Evolutionary conservation across 805 yeast genomes (phyloP).

Genomic region (Komagataella populi): DNA sequence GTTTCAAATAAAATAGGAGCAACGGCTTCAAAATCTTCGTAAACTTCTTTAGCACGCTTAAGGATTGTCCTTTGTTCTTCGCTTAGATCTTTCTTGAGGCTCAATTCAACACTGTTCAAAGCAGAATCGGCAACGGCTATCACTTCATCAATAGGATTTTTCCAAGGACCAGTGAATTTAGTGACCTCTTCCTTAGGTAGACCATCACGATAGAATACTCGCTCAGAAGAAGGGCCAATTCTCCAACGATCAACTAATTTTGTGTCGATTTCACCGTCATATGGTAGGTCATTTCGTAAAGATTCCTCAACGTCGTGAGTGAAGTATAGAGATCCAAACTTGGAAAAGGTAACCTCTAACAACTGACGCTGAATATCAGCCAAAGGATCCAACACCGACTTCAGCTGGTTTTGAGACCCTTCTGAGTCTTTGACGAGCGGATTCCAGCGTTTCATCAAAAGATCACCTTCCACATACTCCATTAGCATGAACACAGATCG

Average conservation of each 20-base stretch:
- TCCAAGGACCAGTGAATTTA: conserved; percentile 69
- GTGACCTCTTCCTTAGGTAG: conserved; percentile 36
- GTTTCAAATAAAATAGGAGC: conserved; percentile 49
- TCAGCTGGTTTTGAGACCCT: conserved; percentile 35
- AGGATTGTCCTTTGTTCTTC: conserved; percentile 28
- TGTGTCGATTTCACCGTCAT: conserved; percentile 48
- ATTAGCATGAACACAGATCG: conserved; percentile 66
- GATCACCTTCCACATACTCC: conserved; percentile 70
- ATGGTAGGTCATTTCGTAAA: conserved; percentile 15
- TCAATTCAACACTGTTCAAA: conserved; percentile 44
- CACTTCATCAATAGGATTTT: conserved; percentile 33
- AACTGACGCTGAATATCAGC: conserved; percentile 45
- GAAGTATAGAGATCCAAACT: conserved; percentile 76
- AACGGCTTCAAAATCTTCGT: conserved; percentile 41
- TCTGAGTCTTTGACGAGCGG: conserved; percentile 56
- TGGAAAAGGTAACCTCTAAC: conserved; percentile 46
- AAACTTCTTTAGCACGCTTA: conserved; percentile 42
- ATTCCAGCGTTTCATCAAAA: conserved; percentile 83
- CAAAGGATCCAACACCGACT: conserved; percentile 56
- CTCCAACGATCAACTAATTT: conserved; percentile 60
- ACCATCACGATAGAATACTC: conserved; percentile 53
- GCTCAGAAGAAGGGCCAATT: conserved; percentile 82
- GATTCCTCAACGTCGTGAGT: conserved; percentile 43
- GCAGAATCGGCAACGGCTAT: conserved; percentile 50
- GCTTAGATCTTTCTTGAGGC: conserved; percentile 36